Base-by-base conservation (phyloP, 305 asterid species). In the Fraxinus paxiana region DNA sequence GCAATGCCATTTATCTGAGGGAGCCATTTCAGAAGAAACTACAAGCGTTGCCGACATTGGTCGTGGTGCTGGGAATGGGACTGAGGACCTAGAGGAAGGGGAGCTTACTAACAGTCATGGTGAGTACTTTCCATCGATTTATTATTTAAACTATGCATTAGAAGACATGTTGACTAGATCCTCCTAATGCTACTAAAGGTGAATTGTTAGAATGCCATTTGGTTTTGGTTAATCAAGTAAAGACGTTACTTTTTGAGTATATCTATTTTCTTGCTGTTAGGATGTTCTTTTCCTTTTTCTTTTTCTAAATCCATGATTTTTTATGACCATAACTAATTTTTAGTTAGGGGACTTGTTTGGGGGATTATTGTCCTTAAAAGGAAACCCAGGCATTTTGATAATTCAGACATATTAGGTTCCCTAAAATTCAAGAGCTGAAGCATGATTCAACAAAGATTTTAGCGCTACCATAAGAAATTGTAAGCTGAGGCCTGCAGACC, bases 31-130 rank as follows among this genome's bases (percentile, higher is more conserved):
- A 84, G 94, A 90, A 81, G 87, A 83, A 86, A 87, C 78, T 76
- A 26, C 86, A 75, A 85, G 78, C 51, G 89, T 70, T 51, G 67
- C 79, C 48, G 91, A 85, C 65, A 63, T 20, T 81, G 89, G 83
- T 69, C 80, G 65, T 80, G 73, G 78, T 87, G 83, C 83, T 83
- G 89, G 72, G 73, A 86, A 79, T 86, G 87, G 69, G 79, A 41
- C 84, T 80, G 97, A 91, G n/a, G 99, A 96, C 80, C 92, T 93
- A 80, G 99, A 96, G 89, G 99, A 96, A 84, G 99, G 99, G 70
- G 99, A 96, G 84, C 99, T 96, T 85, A 85, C 94, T 43, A 88
- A 85, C 83, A 91, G 94, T 84, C 90, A 89, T 73, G 95, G 99
- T 96, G 83, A 87, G 91, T 82, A 43, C 24, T 81, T 82, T 33